phyloP scores from a whole-genome alignment of 257 asterid species.

The Nicotiana undulata region DNA sequence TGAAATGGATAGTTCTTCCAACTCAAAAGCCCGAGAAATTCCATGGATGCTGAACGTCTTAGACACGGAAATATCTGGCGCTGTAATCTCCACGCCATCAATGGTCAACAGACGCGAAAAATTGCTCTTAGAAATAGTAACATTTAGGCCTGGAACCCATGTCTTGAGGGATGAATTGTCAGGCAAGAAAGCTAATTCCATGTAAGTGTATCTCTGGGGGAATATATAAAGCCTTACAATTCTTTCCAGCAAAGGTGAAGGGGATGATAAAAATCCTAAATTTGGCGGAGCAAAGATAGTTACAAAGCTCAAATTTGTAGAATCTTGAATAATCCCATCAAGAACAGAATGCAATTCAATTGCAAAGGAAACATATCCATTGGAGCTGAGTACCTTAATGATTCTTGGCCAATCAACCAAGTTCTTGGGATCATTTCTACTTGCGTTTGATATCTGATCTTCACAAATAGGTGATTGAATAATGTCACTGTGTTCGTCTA shows the following conservation, averaged over 20 bases:
- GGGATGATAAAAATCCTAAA: conserved; percentile 37
- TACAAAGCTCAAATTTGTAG: conserved; percentile 24
- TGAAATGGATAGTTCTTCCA: conserved; percentile 15
- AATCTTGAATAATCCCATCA: conserved; percentile 37
- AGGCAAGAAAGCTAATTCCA: conserved; percentile 31
- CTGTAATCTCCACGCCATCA: conserved; percentile 45
- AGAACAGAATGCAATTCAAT: conserved; percentile 51
- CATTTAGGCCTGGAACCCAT: conserved; percentile 25
- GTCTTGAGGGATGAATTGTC: conserved; percentile 30
- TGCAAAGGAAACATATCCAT: conserved; percentile 57
- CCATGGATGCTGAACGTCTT: conserved; percentile 51
- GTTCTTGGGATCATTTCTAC: not conserved
- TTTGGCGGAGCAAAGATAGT: conserved; percentile 59
- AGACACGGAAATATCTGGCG: conserved; percentile 32
- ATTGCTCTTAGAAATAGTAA: conserved; percentile 17
- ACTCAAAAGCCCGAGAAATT: conserved; percentile 32
- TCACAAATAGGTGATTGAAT: conserved; percentile 24
- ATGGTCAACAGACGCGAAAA: conserved; percentile 17
- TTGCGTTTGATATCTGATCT: not conserved
- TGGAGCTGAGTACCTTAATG: conserved; percentile 32
- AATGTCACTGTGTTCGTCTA: conserved; percentile 9
- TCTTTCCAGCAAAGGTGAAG: conserved; percentile 44
- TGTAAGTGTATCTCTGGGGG: conserved; percentile 24
- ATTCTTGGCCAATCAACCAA: conserved; percentile 38
- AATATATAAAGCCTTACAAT: conserved; percentile 54